A percentile compares a stretch with the other conserved stretches of the same genome.
Evolutionary conservation across 768 basidiomycete genomes (phyloP).

Genomic region (Pleurotus sapidus): DNA sequence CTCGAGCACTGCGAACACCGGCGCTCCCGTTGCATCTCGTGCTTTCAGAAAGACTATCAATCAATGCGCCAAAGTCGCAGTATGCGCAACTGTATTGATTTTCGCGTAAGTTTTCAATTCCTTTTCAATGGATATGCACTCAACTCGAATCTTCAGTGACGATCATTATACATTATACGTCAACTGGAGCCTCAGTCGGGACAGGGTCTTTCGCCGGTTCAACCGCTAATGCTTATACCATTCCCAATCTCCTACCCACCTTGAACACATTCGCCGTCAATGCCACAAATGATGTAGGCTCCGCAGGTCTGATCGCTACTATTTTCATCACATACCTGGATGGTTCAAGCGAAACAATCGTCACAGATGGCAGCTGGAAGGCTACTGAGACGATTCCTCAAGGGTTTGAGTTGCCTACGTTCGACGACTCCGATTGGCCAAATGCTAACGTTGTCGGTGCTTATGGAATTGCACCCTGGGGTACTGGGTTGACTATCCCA

Average conservation of each 20-base stretch:
- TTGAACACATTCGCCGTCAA: conserved; percentile 24
- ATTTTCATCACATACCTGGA: conserved; percentile 20
- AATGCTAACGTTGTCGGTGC: background rate
- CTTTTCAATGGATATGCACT: background rate
- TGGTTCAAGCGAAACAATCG: conserved; percentile 13
- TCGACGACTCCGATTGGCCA: background rate
- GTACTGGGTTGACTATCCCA: no score
- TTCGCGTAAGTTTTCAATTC: background rate
- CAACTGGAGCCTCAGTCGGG: conserved; percentile 22
- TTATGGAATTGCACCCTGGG: background rate
- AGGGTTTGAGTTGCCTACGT: background rate
- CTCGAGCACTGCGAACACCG: background rate
- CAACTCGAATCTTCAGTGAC: background rate
- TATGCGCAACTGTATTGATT: background rate
- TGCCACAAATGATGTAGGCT: conserved; percentile 23
- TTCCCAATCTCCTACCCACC: conserved; percentile 13
- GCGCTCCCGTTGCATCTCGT: background rate
- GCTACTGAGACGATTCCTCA: conserved; percentile 12
- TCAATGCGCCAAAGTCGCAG: background rate
- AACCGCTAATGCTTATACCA: conserved; percentile 18
- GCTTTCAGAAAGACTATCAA: background rate
- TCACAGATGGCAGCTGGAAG: conserved; percentile 22
- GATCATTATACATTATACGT: conserved; percentile 25
- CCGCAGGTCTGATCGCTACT: conserved; percentile 22
- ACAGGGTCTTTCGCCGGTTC: conserved; percentile 12